Evolutionary conservation across 75 land plant species (phyloP).

Genomic region (Sequoiadendron giganteum): DNA sequence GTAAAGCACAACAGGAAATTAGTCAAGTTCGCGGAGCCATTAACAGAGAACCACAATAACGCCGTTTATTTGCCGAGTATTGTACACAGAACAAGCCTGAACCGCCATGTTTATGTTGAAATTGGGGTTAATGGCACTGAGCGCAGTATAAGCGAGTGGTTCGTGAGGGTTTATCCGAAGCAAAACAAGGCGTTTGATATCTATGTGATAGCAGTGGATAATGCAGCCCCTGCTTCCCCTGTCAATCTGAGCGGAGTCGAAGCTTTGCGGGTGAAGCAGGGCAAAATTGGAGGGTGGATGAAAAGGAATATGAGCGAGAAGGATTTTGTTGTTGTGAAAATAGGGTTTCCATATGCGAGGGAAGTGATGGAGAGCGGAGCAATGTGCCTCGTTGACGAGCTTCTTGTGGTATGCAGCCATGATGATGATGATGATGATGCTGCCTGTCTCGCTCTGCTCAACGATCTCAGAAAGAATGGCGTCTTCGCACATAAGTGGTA

Average conservation of each 20-base stretch:
- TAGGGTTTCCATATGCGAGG: background rate
- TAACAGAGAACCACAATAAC: background rate
- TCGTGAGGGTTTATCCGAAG: background rate
- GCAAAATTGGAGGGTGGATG: background rate
- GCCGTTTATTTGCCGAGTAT: background rate
- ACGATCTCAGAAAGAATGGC: background rate
- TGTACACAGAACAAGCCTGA: background rate
- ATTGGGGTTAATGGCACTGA: background rate
- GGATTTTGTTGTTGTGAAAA: background rate
- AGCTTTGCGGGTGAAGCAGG: background rate
- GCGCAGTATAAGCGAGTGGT: background rate
- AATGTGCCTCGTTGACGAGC: slow-evolving; percentile 3
- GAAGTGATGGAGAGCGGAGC: background rate
- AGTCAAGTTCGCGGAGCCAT: background rate
- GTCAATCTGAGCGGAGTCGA: background rate
- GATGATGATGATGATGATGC: background rate
- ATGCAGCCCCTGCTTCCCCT: background rate
- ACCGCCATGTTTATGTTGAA: slow-evolving; percentile 1
- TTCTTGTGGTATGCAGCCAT: background rate
- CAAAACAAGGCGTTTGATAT: background rate
- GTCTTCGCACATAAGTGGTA: slow-evolving; percentile 4
- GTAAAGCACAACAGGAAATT: background rate
- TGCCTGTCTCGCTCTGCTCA: background rate
- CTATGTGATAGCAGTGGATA: background rate
- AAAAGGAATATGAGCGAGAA: background rate